Percentiles rank a stretch among this genome's conserved stretches.
These are phyloP conservation scores for Plasmodium adleri DNA, from an alignment of 169 alveolate genomes.

Conservation along the genomic window DNA sequence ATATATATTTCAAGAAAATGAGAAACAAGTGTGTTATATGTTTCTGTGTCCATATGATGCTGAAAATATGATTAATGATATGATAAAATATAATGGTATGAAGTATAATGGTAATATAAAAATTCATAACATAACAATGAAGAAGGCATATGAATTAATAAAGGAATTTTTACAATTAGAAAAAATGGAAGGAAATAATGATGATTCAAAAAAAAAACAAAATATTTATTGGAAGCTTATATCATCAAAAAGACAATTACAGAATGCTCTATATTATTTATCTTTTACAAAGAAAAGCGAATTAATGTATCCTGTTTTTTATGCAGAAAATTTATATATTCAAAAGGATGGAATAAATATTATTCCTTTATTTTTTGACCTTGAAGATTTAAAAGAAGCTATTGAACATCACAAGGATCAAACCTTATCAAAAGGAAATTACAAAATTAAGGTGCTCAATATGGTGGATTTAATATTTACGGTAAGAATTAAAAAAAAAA, in stretches of 20 bases:
- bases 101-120: conserved; percentile 42
- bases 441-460: conserved; percentile 64
- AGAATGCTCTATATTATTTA: conserved; percentile 47
- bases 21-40: conserved; percentile 57
- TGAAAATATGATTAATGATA: conserved; percentile 50
- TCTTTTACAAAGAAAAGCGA: conserved; percentile 61
- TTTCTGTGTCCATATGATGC: conserved; percentile 75
- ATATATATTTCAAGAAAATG: conserved; percentile 69
- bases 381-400: conserved; percentile 50
- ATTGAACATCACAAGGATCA: conserved; percentile 3
- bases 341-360: conserved; percentile 27
- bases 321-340: conserved; percentile 47
- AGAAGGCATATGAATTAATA: conserved; percentile 62
- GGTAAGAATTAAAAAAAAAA: conserved; percentile 16
- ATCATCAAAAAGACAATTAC: conserved; percentile 46
- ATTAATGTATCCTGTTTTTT: conserved; percentile 53
- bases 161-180: conserved; percentile 50
- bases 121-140: conserved; percentile 36
- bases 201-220: conserved; percentile 25
- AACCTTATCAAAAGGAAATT: neutral
- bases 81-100: conserved; percentile 60
- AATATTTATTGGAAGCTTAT: conserved; percentile 60
- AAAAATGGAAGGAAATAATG: conserved; percentile 25
- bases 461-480: conserved; percentile 53
- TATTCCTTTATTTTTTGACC: conserved; percentile 55